Conservation (phyloP, 2,329 filamentous ascomycete genomes). For the Colletotrichum shisoi region DNA sequence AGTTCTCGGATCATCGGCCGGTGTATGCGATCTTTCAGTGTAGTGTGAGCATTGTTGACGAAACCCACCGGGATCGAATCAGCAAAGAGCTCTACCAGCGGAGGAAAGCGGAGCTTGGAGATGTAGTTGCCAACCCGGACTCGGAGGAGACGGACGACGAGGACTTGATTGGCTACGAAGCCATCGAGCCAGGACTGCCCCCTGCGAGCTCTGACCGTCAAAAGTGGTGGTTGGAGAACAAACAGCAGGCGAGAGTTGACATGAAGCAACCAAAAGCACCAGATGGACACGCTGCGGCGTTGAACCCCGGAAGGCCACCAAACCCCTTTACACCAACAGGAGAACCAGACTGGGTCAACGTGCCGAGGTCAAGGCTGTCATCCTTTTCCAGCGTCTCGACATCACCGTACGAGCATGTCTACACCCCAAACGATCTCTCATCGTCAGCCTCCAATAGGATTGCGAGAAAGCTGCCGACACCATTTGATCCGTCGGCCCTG, state of each 20-base stretch:
- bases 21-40: conserved; percentile 92
- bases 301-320: conserved; percentile 76
- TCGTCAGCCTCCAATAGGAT: conserved; percentile 56
- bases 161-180: conserved; percentile 80
- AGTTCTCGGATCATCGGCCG: conserved; percentile 94
- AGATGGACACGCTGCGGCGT: conserved; percentile 62
- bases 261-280: conserved; percentile 68
- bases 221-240: conserved; percentile 75
- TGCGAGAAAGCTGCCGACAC: conserved; percentile 61
- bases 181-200: conserved; percentile 79
- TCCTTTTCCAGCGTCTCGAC: conserved; percentile 66
- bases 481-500: conserved; percentile 57
- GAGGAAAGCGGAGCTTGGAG: conserved; percentile 71
- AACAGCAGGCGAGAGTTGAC: conserved; percentile 76
- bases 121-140: conserved; percentile 64
- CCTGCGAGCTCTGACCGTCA: conserved; percentile 72
- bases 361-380: conserved; percentile 63
- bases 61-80: conserved; percentile 74
- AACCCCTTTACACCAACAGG: conserved; percentile 81
- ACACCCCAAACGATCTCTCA: conserved; percentile 57
- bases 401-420: conserved; percentile 67
- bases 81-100: conserved; percentile 78
- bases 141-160: conserved; percentile 75
- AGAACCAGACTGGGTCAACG: conserved; percentile 84
- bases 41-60: conserved; percentile 80